Conservation (phyloP, 768 basidiomycete species). For the Suillus tomentosus region DNA sequence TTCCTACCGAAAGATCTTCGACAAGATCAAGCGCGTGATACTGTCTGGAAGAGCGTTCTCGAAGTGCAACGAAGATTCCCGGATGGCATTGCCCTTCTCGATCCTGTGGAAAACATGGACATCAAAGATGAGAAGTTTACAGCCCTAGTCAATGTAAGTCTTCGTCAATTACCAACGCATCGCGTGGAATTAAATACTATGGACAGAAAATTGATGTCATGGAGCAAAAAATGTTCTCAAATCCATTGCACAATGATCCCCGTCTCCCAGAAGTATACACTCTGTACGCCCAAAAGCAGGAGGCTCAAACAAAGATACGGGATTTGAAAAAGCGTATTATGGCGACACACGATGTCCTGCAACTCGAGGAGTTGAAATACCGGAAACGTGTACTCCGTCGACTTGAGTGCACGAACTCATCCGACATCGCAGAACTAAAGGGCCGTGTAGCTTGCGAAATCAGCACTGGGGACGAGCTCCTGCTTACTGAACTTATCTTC, state of each 20-base stretch:
- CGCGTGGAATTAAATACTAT: neutral
- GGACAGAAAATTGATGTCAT: slow-evolving; percentile 86
- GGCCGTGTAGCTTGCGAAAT: slow-evolving; percentile 99
- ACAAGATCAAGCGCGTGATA: slow-evolving; percentile 71
- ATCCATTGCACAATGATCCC: slow-evolving; percentile 77
- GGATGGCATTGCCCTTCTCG: slow-evolving; percentile 81
- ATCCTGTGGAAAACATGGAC: slow-evolving; percentile 93
- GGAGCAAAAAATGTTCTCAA: slow-evolving; percentile 83
- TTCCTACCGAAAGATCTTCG: slow-evolving; percentile 90
- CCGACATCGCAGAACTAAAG: slow-evolving; percentile 97
- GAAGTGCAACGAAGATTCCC: slow-evolving; percentile 94
- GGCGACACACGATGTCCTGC: slow-evolving; percentile 88
- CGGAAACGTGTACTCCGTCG: slow-evolving; percentile 93
- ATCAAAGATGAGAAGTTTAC: slow-evolving; percentile 95
- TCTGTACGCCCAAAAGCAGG: slow-evolving; percentile 75
- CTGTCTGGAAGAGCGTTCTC: slow-evolving; percentile 84
- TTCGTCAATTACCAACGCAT: neutral
- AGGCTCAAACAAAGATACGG: slow-evolving; percentile 67
- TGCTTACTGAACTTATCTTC: slow-evolving; percentile 96
- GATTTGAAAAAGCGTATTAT: slow-evolving; percentile 84
- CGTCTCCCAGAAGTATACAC: slow-evolving; percentile 81
- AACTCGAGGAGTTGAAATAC: slow-evolving; percentile 94
- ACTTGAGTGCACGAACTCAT: slow-evolving; percentile 83
- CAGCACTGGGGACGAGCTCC: slow-evolving; percentile 92
- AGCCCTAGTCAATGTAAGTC: slow-evolving; percentile 73